A percentile compares a stretch with the other conserved stretches of the same genome.
phyloP scores from a whole-genome alignment of 169 alveolate species.

The Babesia ovata region DNA sequence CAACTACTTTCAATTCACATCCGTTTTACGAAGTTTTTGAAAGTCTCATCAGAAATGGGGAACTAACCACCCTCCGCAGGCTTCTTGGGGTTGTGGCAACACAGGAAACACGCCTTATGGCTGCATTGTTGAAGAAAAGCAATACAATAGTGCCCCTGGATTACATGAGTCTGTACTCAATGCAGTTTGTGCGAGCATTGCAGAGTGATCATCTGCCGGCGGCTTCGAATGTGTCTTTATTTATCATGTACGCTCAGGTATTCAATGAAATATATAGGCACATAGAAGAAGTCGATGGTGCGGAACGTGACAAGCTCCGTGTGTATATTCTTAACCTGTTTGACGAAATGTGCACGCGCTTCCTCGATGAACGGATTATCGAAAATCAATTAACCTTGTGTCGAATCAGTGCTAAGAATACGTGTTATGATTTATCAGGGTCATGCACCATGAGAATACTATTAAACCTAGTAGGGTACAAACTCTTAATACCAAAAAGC shows the following conservation, averaged over 20 bases:
- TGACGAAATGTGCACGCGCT: slow-evolving; percentile 35
- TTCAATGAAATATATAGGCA: slow-evolving; percentile 1
- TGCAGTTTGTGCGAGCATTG: slow-evolving; percentile 8
- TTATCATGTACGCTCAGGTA: slow-evolving; percentile 24
- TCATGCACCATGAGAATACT: slow-evolving; percentile 14
- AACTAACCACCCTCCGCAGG: slow-evolving; percentile 22
- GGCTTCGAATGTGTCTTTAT: slow-evolving; percentile 16
- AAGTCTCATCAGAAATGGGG: background rate
- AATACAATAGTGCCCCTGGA: background rate
- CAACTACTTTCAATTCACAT: background rate
- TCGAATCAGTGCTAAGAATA: background rate
- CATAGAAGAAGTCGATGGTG: background rate
- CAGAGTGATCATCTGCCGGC: background rate
- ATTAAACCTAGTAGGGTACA: background rate
- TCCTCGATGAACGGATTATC: slow-evolving; percentile 22
- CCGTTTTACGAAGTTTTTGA: slow-evolving; percentile 17
- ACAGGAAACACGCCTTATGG: slow-evolving; percentile 15
- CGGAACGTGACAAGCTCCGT: background rate
- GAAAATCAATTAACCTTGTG: background rate
- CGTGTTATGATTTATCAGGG: slow-evolving; percentile 9
- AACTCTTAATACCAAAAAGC: background rate
- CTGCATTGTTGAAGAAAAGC: slow-evolving; percentile 12
- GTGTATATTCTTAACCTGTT: background rate
- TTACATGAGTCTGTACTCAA: slow-evolving; percentile 3
- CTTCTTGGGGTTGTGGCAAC: slow-evolving; percentile 18